Evolutionary conservation across 2,329 filamentous ascomycete genomes (phyloP).

Genomic region (Clonostachys sp.): DNA sequence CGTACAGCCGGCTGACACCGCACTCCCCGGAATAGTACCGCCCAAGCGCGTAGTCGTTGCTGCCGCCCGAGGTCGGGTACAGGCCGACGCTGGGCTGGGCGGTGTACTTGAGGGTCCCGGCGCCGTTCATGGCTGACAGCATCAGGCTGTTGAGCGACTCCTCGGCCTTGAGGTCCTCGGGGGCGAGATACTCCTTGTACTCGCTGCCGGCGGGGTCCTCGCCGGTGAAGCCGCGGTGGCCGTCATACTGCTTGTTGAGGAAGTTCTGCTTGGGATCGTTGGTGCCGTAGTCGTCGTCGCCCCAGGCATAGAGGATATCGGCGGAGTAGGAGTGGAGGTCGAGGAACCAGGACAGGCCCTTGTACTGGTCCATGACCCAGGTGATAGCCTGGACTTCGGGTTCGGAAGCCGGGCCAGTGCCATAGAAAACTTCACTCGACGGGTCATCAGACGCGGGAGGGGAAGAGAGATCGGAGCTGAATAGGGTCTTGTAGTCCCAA

Average conservation of each 20-base stretch:
- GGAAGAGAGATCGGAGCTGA: slow-evolving; percentile 21
- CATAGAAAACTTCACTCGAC: slow-evolving; percentile 42
- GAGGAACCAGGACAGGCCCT: slow-evolving; percentile 49
- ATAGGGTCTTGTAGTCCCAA: slow-evolving; percentile 45
- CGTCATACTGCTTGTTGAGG: slow-evolving; percentile 44
- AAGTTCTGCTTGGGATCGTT: slow-evolving; percentile 42
- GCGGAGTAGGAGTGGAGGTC: slow-evolving; percentile 53
- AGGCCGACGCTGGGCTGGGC: slow-evolving; percentile 31
- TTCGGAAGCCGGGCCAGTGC: slow-evolving; percentile 46
- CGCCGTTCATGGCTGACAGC: slow-evolving; percentile 28
- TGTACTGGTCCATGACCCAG: slow-evolving; percentile 44
- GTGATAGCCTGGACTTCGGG: slow-evolving; percentile 50
- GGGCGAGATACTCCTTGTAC: slow-evolving; percentile 40
- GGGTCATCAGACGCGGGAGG: slow-evolving; percentile 32
- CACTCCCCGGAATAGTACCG: slow-evolving; percentile 29
- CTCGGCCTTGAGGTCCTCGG: slow-evolving; percentile 26
- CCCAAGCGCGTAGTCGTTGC: slow-evolving; percentile 40
- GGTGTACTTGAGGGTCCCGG: slow-evolving; percentile 27
- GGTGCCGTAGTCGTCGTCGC: slow-evolving; percentile 47
- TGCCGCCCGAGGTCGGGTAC: slow-evolving; percentile 39
- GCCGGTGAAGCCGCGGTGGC: slow-evolving; percentile 39
- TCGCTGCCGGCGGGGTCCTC: slow-evolving; percentile 20
- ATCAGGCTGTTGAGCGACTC: slow-evolving; percentile 24
- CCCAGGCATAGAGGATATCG: slow-evolving; percentile 51
- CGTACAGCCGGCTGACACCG: slow-evolving; percentile 29